Base-by-base conservation (phyloP, 768 basidiomycete species). In the Pleurotus cornucopiae region DNA sequence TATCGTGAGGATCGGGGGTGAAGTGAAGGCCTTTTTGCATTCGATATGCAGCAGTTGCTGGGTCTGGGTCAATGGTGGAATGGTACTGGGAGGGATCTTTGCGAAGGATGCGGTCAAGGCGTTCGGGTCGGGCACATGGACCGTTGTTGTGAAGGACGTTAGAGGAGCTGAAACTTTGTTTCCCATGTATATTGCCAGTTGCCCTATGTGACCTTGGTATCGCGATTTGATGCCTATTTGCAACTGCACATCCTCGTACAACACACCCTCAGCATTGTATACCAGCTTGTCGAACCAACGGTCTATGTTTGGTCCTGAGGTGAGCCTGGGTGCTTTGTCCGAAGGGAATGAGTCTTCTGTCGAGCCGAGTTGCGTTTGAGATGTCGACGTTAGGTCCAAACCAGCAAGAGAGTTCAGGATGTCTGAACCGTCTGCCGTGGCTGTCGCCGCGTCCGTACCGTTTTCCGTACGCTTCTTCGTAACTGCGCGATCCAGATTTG, bases 211-310 rank as follows among this genome's bases (percentile, higher is more conserved):
- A 13, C 91, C 90, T 68, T 98, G 96, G 69, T 91, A 99, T 64
- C 94, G 89, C 26, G 94, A 94, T 74, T 98, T 99, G 75, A 98
- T 71, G 34, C 97, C 97, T 52, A 99, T 84, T 67, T 98, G 96
- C 44, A 99, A 83, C 70, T 96, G 92, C 6, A 91, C 83, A 62
- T 98, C 96, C 70, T 99, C 97, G 70, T 91, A 98, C 11, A 99
- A 79, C 34, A 98, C 85, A 45, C 97, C 97, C 59, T 98, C 97
- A 13, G 80, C 68, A 25, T 72, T 77, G 69, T 85, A 93, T 1
- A 81, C 85, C 26, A 98, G 78, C 62, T 91, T 90, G 60, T 90
- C 86, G 66, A 88, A 90, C 94, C 92, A 95, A 61, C 86, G 88
- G 58, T 95, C 91, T 41, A 96, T 78, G 63, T 86, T 83, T n/a